Conservation (phyloP, 208 protist genomes). For the Acanthamoeba royreba region DNA sequence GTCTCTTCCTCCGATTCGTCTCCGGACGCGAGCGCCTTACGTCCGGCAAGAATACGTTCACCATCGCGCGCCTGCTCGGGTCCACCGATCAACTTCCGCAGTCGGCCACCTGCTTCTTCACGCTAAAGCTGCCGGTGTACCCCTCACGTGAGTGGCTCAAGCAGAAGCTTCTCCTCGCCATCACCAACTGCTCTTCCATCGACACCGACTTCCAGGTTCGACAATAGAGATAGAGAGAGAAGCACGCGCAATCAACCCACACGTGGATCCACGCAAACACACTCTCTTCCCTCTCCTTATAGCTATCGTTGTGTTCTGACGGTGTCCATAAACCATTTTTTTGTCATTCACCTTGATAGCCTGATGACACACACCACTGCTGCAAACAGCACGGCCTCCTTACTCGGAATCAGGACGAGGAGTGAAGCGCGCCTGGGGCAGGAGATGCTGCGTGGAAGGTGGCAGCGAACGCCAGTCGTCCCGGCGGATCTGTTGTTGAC, state of each 20-base stretch:
- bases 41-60: background rate
- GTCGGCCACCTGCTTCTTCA: constrained; percentile 73
- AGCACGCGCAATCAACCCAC: too few relatives aligned
- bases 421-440: too few relatives aligned
- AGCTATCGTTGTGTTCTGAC: too few relatives aligned
- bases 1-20: constrained; percentile 47
- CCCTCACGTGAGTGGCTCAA: constrained; percentile 47
- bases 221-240: too few relatives aligned
- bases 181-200: constrained; percentile 46
- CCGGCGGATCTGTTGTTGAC: background rate
- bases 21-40: constrained; percentile 47
- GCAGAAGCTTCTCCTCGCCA: constrained; percentile 58
- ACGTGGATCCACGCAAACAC: too few relatives aligned
- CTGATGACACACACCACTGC: too few relatives aligned
- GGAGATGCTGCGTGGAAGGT: too few relatives aligned
- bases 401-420: too few relatives aligned
- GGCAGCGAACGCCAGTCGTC: constrained; percentile 30
- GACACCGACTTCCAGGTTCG: constrained; percentile 32
- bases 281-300: too few relatives aligned
- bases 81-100: constrained; percentile 48
- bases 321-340: too few relatives aligned
- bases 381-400: too few relatives aligned
- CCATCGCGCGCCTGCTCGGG: background rate
- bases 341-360: too few relatives aligned
- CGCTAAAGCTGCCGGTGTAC: constrained; percentile 68